Conservation (phyloP, 2,329 filamentous ascomycete species). For the Cladophialophora chaetospira region DNA sequence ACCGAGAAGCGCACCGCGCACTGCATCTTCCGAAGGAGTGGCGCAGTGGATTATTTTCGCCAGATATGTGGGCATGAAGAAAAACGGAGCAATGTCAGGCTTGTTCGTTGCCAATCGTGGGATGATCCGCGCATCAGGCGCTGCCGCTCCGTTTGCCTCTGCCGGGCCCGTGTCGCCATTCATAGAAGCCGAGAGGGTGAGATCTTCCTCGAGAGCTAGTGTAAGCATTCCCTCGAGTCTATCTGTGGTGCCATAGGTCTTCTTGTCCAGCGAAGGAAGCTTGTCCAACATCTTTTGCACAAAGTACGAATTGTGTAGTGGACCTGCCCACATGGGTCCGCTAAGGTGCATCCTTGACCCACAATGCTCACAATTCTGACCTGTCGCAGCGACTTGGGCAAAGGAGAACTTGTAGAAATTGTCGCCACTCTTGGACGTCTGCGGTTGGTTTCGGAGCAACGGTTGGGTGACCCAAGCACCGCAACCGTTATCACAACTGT, state of each 20-base stretch:
- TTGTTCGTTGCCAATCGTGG: slow-evolving; percentile 60
- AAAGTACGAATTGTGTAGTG: slow-evolving; percentile 81
- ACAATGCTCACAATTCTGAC: slow-evolving; percentile 76
- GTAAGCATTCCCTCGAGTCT: slow-evolving; percentile 90
- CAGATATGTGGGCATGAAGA: slow-evolving; percentile 74
- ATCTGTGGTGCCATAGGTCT: slow-evolving; percentile 75
- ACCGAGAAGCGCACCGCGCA: slow-evolving; percentile 78
- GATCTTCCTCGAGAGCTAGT: slow-evolving; percentile 78
- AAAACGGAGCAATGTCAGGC: slow-evolving; percentile 79
- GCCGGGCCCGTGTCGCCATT: slow-evolving; percentile 21
- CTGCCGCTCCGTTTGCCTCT: slow-evolving; percentile 36
- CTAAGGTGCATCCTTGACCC: slow-evolving; percentile 81
- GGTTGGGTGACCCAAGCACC: slow-evolving; percentile 87
- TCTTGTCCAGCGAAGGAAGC: slow-evolving; percentile 66
- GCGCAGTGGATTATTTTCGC: slow-evolving; percentile 76
- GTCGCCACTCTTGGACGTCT: slow-evolving; percentile 69
- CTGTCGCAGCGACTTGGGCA: slow-evolving; percentile 68
- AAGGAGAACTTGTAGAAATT: slow-evolving; percentile 78
- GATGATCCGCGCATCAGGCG: slow-evolving; percentile 39
- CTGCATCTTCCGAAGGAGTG: slow-evolving; percentile 74
- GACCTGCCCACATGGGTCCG: slow-evolving; percentile 93
- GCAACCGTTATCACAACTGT: slow-evolving; percentile 87
- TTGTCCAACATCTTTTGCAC: slow-evolving; percentile 75
- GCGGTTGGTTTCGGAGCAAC: slow-evolving; percentile 68
- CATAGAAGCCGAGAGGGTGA: slow-evolving; percentile 32